These are phyloP conservation scores for Wakefieldia striispora DNA, from an alignment of 768 basidiomycete genomes.

Conservation along the genomic window DNA sequence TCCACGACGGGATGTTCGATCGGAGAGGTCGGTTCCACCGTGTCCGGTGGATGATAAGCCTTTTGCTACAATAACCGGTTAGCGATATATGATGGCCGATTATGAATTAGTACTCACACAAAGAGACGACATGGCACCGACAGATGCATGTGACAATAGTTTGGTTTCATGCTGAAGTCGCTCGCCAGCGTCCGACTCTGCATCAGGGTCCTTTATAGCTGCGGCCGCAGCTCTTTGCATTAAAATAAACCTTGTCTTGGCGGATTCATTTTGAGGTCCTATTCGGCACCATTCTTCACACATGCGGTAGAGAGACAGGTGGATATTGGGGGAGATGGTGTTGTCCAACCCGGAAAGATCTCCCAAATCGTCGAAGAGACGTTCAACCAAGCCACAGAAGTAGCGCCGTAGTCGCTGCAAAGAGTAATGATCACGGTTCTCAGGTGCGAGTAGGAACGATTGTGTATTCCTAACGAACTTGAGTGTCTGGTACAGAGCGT, in stretches of 20 bases:
- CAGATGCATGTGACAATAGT: conserved; percentile 73
- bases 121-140: conserved; percentile 84
- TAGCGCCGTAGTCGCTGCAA: conserved; percentile 82
- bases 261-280: conserved; percentile 70
- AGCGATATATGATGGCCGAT: neutral
- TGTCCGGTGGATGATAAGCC: conserved; percentile 68
- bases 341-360: conserved; percentile 71
- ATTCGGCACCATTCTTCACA: conserved; percentile 95
- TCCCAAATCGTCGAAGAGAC: conserved; percentile 75
- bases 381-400: conserved; percentile 87
- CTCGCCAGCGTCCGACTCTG: conserved; percentile 51
- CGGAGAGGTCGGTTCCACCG: conserved; percentile 54
- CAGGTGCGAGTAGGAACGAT: conserved; percentile 66
- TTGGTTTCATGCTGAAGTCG: conserved; percentile 69
- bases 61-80: conserved; percentile 54
- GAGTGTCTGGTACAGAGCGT: conserved; percentile 74
- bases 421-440: conserved; percentile 72
- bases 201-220: conserved; percentile 52
- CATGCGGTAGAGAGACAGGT: conserved; percentile 75
- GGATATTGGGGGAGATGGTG: conserved; percentile 71
- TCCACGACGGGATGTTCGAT: conserved; percentile 55
- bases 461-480: conserved; percentile 87
- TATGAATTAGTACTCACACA: conserved; percentile 57
- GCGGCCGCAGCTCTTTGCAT: conserved; percentile 69
- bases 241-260: conserved; percentile 62